Percentiles rank a stretch among this genome's conserved stretches.
These are phyloP conservation scores for Pisolithus sp. DNA, from an alignment of 768 basidiomycete species.

Conservation along the genomic window DNA sequence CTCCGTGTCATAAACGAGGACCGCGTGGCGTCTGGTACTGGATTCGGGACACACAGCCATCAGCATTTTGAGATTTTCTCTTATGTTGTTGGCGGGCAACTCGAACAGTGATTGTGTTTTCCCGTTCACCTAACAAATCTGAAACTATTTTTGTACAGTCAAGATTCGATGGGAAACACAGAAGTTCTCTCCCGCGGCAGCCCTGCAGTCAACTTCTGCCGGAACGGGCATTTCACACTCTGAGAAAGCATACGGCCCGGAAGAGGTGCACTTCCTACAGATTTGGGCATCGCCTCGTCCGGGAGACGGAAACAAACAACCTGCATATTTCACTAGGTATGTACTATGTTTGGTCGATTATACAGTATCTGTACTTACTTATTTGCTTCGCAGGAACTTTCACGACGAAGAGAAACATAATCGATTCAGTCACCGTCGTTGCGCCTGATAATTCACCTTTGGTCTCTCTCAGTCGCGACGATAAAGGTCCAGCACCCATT, in stretches of 20 bases:
- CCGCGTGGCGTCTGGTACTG: constrained; percentile 65
- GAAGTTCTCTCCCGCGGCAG: constrained; percentile 86
- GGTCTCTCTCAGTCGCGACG: constrained; percentile 59
- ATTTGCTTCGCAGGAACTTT: constrained; percentile 46
- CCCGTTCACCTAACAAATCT: not conserved
- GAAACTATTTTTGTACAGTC: constrained; percentile 35
- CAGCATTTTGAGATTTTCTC: constrained; percentile 89
- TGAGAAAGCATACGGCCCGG: constrained; percentile 48
- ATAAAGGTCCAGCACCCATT: constrained; percentile 74
- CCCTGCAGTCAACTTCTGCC: constrained; percentile 86
- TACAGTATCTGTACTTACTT: not conserved
- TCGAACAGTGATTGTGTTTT: constrained; percentile 62
- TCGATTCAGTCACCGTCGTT: constrained; percentile 64
- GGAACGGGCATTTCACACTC: constrained; percentile 90
- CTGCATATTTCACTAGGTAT: constrained; percentile 80
- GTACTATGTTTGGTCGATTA: constrained; percentile 17
- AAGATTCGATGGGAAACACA: constrained; percentile 87
- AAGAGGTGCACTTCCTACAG: constrained; percentile 56
- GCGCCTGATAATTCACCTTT: constrained; percentile 59
- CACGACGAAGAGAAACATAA: constrained; percentile 76
- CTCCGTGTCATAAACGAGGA: constrained; percentile 93
- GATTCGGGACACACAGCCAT: constrained; percentile 84
- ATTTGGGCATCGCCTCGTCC: constrained; percentile 57
- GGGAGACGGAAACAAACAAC: constrained; percentile 29
- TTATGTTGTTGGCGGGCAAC: constrained; percentile 71